Conservation (phyloP, 495 filamentous ascomycete genomes). For the Chlorociboria aeruginascens region DNA sequence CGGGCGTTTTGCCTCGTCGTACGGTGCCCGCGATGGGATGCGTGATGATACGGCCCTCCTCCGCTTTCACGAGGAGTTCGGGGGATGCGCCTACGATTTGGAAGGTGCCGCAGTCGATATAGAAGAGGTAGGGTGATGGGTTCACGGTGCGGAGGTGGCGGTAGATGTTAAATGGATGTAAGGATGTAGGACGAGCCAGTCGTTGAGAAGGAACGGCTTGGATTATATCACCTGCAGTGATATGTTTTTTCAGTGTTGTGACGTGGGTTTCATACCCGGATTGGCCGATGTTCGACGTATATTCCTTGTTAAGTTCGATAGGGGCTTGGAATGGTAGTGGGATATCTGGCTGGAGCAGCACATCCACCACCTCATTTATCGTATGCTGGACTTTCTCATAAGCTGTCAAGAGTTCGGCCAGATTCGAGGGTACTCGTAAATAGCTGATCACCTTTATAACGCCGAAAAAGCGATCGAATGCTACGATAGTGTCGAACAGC, state of each 20-base stretch:
- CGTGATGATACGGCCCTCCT: conserved; percentile 80
- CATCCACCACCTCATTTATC: conserved; percentile 53
- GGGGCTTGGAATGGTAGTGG: conserved; percentile 67
- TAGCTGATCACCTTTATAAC: conserved; percentile 89
- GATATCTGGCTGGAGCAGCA: conserved; percentile 57
- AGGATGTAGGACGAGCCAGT: conserved; percentile 72
- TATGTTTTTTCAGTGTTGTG: conserved; percentile 69
- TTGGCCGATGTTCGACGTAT: conserved; percentile 87
- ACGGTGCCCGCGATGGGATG: conserved; percentile 97
- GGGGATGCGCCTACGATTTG: conserved; percentile 92
- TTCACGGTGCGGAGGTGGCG: conserved; percentile 90
- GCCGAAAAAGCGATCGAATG: conserved; percentile 91
- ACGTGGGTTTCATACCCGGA: conserved; percentile 84
- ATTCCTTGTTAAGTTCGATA: conserved; percentile 59
- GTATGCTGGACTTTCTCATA: conserved; percentile 53
- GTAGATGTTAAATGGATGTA: conserved; percentile 98
- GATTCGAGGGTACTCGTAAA: conserved; percentile 49
- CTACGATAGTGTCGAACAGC: conserved; percentile 91
- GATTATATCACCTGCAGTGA: conserved; percentile 85
- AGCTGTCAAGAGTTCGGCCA: conserved; percentile 31
- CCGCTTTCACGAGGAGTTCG: conserved; percentile 84
- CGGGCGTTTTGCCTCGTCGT: conserved; percentile 64
- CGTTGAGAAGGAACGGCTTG: conserved; percentile 93
- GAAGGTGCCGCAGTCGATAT: conserved; percentile 80
- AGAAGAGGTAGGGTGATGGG: conserved; percentile 94